phyloP scores from a whole-genome alignment of 2,329 filamentous ascomycete species.

The Aspergillus novofumigatus region DNA sequence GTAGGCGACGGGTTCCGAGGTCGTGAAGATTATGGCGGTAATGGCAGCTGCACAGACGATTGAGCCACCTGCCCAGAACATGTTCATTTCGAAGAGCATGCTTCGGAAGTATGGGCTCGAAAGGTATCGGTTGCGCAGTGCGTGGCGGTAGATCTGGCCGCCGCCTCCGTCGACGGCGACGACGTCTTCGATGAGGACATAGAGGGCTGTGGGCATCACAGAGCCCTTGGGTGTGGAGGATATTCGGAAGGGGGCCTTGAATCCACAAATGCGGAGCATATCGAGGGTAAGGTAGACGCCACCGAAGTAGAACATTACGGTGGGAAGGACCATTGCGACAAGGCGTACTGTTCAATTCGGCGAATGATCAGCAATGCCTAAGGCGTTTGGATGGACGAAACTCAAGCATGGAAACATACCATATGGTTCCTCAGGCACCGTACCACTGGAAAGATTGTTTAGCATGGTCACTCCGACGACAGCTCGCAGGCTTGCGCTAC shows the following conservation, averaged over 20 bases:
- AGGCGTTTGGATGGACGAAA: neutral
- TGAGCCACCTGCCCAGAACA: constrained; percentile 54
- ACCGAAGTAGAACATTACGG: constrained; percentile 46
- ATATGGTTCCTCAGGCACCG: constrained; percentile 37
- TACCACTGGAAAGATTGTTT: constrained; percentile 27
- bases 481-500: constrained; percentile 9
- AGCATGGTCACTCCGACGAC: constrained; percentile 11
- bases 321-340: constrained; percentile 42
- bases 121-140: constrained; percentile 49
- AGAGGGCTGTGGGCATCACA: constrained; percentile 55
- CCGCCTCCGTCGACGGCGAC: constrained; percentile 63
- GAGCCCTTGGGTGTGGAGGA: constrained; percentile 60
- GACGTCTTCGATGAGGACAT: constrained; percentile 65
- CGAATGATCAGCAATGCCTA: neutral
- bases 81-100: constrained; percentile 53
- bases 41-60: constrained; percentile 46
- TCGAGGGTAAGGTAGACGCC: constrained; percentile 39
- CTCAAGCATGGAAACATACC: constrained; percentile 24
- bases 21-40: constrained; percentile 48
- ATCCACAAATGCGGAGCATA: constrained; percentile 39
- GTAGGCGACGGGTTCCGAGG: constrained; percentile 47
- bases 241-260: constrained; percentile 57
- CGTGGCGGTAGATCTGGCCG: constrained; percentile 50
- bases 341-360: constrained; percentile 32
- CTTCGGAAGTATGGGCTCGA: constrained; percentile 52